Evolutionary conservation across 441 rosid species (phyloP).

Genomic region (Brassica balearica): DNA sequence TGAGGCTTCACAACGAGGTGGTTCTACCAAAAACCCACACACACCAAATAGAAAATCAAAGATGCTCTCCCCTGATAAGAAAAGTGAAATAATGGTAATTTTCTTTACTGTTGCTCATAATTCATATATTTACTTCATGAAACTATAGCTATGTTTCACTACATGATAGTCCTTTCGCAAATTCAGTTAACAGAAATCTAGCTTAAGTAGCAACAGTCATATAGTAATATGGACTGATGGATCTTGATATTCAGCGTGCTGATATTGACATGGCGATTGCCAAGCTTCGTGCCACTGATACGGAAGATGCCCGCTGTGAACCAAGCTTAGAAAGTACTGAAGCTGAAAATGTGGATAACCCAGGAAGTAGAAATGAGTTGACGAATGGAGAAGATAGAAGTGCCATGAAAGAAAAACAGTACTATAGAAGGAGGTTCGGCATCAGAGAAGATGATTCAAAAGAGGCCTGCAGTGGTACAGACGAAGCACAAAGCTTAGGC

Average conservation of each 20-base stretch:
- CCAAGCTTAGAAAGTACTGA: constrained; percentile 68
- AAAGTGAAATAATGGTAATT: constrained; percentile 53
- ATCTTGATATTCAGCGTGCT: constrained; percentile 55
- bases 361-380: constrained; percentile 49
- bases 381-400: constrained; percentile 53
- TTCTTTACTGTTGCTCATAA: constrained; percentile 29
- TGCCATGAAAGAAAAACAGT: constrained; percentile 48
- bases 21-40: constrained; percentile 54
- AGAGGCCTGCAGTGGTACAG: constrained; percentile 75
- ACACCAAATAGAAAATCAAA: constrained; percentile 55
- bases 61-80: constrained; percentile 49
- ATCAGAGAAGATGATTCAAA: constrained; percentile 56
- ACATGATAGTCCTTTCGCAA: constrained; percentile 2
- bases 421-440: constrained; percentile 48
- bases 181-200: constrained; percentile 10
- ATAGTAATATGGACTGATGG: constrained; percentile 31
- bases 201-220: constrained; percentile 21
- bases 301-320: constrained; percentile 68
- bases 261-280: constrained; percentile 70
- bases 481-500: constrained; percentile 57
- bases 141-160: constrained; percentile 10
- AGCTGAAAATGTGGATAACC: constrained; percentile 49
- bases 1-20: constrained; percentile 64
- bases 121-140: constrained; percentile 21
- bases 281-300: constrained; percentile 66